phyloP scores from a whole-genome alignment of 1,284 basidiomycete genomes.

The Microbotryum lychnidis-dioicae region DNA sequence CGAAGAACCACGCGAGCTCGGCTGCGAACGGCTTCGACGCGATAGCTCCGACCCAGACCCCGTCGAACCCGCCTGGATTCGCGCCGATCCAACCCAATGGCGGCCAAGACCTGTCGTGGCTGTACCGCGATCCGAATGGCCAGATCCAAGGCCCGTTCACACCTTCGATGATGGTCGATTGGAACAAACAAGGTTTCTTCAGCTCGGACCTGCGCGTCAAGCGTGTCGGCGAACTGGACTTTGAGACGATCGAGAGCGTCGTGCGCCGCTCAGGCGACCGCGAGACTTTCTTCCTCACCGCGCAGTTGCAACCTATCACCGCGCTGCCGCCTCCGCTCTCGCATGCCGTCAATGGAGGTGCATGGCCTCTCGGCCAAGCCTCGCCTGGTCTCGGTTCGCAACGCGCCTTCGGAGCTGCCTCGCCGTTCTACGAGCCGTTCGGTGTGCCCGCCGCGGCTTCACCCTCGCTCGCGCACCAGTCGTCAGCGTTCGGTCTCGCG shows the following conservation, averaged over 20 bases:
- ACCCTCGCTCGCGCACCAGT: too few relatives aligned
- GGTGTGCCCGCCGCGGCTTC: background rate
- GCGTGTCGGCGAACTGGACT: slow-evolving; percentile 37
- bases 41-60: background rate
- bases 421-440: slow-evolving; percentile 23
- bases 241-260: slow-evolving; percentile 39
- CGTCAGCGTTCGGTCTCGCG: too few relatives aligned
- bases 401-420: background rate
- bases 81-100: slow-evolving; percentile 8
- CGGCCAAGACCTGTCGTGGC: slow-evolving; percentile 28
- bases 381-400: slow-evolving; percentile 6
- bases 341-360: background rate
- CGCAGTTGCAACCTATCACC: slow-evolving; percentile 1
- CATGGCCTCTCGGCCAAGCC: background rate
- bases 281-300: slow-evolving; percentile 39
- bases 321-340: slow-evolving; percentile 3
- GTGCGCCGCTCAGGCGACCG: slow-evolving; percentile 38
- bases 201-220: slow-evolving; percentile 39
- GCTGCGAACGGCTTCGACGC: background rate
- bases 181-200: slow-evolving; percentile 90
- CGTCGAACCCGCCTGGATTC: slow-evolving; percentile 24
- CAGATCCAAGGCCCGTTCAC: slow-evolving; percentile 64
- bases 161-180: slow-evolving; percentile 88
- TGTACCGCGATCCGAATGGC: slow-evolving; percentile 34
- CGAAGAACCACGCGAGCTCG: background rate